These are phyloP conservation scores for Metschnikowia amazonensis DNA, from an alignment of 805 yeast genomes.

Conservation along the genomic window DNA sequence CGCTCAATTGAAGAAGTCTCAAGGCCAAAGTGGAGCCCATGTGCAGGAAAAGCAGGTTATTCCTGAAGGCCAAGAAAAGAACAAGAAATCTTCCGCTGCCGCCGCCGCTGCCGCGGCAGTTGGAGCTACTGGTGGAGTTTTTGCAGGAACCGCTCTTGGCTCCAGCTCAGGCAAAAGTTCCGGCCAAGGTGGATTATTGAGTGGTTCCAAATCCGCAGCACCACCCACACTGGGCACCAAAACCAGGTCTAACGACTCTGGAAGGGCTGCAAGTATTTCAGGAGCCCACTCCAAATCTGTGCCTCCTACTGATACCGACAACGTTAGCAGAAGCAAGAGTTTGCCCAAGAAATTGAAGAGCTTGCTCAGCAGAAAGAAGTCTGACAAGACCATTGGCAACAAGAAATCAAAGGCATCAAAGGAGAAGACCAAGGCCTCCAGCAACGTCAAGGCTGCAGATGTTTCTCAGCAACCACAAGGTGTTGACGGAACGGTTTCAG, in stretches of 20 bases:
- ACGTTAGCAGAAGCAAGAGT: constrained; percentile 17
- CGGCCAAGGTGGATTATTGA: background rate
- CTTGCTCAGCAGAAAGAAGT: constrained; percentile 14
- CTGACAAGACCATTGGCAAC: constrained; percentile 1
- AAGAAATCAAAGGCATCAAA: constrained; percentile 1
- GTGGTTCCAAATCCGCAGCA: constrained; percentile 15
- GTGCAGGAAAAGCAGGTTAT: background rate
- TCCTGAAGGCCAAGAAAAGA: constrained; percentile 1
- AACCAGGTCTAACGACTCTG: constrained; percentile 11
- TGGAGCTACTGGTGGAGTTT: constrained; percentile 19
- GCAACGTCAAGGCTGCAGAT: constrained; percentile 9
- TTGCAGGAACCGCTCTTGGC: constrained; percentile 28
- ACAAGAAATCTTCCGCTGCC: constrained; percentile 11
- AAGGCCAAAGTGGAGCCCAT: constrained; percentile 8
- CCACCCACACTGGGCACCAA: background rate
- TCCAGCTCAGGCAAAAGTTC: constrained; percentile 6
- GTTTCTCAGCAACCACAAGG: constrained; percentile 9
- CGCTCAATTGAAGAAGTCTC: too few relatives aligned
- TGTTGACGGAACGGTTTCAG: constrained; percentile 12
- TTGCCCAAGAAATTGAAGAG: constrained; percentile 18
- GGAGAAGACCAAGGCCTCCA: constrained; percentile 1
- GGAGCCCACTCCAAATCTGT: constrained; percentile 18
- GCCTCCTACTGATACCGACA: background rate
- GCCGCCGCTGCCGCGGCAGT: constrained; percentile 22
- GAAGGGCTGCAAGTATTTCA: constrained; percentile 20